These are phyloP conservation scores for Yamadazyma diddensiae DNA, from an alignment of 1,139 yeast genomes.

Conservation along the genomic window DNA sequence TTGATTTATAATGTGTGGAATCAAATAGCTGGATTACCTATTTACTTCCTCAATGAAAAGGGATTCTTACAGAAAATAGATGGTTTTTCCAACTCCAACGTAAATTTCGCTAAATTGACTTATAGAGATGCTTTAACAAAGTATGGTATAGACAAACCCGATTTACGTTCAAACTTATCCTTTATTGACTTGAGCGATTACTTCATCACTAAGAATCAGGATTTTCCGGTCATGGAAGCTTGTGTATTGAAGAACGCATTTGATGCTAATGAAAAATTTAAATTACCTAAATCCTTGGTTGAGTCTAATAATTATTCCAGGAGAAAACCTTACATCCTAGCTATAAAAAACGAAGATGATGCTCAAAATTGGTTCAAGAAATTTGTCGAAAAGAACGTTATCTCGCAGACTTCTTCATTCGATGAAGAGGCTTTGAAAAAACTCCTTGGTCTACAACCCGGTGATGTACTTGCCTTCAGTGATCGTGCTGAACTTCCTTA, in stretches of 20 bases:
- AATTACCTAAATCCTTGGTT: slow-evolving; percentile 30
- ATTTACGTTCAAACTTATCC: slow-evolving; percentile 60
- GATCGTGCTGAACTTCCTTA: slow-evolving; percentile 66
- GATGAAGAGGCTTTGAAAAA: slow-evolving; percentile 22
- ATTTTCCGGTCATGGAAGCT: slow-evolving; percentile 68
- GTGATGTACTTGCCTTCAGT: slow-evolving; percentile 75
- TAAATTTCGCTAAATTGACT: slow-evolving; percentile 44
- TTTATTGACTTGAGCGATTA: slow-evolving; percentile 47
- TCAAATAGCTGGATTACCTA: slow-evolving; percentile 35
- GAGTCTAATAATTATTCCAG: slow-evolving; percentile 49
- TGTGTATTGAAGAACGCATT: slow-evolving; percentile 58
- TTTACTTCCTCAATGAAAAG: slow-evolving; percentile 29
- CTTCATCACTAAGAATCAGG: slow-evolving; percentile 33
- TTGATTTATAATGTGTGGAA: slow-evolving; percentile 59
- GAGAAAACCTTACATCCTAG: slow-evolving; percentile 59
- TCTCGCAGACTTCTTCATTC: slow-evolving; percentile 17
- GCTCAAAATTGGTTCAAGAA: slow-evolving; percentile 42
- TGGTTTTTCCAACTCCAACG: slow-evolving; percentile 17
- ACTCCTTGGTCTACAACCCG: slow-evolving; percentile 47
- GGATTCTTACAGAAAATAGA: slow-evolving; percentile 23
- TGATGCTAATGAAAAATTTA: slow-evolving; percentile 18
- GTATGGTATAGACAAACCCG: slow-evolving; percentile 96
- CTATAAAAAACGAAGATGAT: slow-evolving; percentile 40
- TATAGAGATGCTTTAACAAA: slow-evolving; percentile 67
- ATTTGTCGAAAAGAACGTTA: slow-evolving; percentile 29